Evolutionary conservation across 108 stramenopile species (phyloP), one percentile per base, ranked within the genome.

Genomic region (Cyclotella atomus): DNA sequence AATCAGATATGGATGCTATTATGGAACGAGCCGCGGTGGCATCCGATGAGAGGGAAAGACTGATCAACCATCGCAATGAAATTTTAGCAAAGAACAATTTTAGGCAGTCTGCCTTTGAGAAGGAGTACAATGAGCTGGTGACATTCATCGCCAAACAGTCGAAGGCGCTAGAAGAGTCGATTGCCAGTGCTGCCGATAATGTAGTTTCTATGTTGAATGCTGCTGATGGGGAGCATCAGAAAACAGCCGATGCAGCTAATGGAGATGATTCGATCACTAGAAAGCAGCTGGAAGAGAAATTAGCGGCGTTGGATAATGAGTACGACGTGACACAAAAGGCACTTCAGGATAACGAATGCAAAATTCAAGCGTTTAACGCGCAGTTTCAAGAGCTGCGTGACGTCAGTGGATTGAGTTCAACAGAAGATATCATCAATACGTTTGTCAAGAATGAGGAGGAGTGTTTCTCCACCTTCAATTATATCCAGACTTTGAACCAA

Each of bases 401-500:
- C 7, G 79, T 84, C 32, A 76, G 79, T 27, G 83, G 79, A 14
- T 35, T 73, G n/a, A 28, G 50, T 20, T 60, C 71, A 10, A 71
- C 70, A 0, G 77, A 80, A 23, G 83, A 79, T 41, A 76, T 84
- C 27, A 81, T 74, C 14, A 45, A 34, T 21, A 67, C 41, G 23
- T 68, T 73, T 38, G 75, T 74, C n/a, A 70, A 80, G 64, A 73
- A 80, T 46, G 91, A 91, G 69, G 88, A 89, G 6, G 88, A 90
- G 53, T 82, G 73, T 50, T 91, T 91, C 63, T 86, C 87, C 5
- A 68, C 89, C 20, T 90, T 88, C 70, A 88, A 89, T 69, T 89
- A 84, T 73, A 89, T 87, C 28, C 91, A 91, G 62, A 72, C 86
- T n/a, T 68, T 88, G 25, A 90, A 83, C 64, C 76, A 88, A 65